Percentiles rank a stretch among this genome's conserved stretches.
Conservation (phyloP, 768 basidiomycete genomes). For the Tephrocybe sp. region DNA sequence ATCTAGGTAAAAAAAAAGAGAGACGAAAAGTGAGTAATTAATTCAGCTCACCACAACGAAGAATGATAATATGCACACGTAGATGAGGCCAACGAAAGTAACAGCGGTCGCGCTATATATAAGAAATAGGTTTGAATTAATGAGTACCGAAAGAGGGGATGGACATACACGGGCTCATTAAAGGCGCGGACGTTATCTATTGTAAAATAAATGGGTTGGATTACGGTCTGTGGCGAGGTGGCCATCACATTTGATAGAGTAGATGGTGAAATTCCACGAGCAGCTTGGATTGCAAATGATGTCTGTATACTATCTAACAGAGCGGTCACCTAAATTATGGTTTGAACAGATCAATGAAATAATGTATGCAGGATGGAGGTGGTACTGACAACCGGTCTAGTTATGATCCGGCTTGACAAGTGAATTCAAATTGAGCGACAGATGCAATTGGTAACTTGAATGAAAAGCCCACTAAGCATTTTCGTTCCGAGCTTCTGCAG, state of each 20-base stretch:
- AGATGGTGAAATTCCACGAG: constrained; percentile 16
- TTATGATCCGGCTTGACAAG: constrained; percentile 24
- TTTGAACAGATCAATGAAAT: not conserved
- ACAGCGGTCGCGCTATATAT: constrained; percentile 56
- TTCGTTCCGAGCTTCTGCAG: constrained; percentile 54
- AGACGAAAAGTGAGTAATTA: not conserved
- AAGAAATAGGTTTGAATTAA: not conserved
- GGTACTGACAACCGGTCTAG: constrained; percentile 28
- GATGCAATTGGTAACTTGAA: not conserved
- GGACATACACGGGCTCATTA: constrained; percentile 56
- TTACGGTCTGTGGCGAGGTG: constrained; percentile 48
- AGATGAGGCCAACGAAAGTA: constrained; percentile 56
- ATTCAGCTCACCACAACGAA: constrained; percentile 34
- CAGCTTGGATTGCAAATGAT: constrained; percentile 25
- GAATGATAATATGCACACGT: constrained; percentile 43
- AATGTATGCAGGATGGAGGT: not conserved
- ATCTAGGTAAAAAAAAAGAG: not conserved
- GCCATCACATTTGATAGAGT: constrained; percentile 32
- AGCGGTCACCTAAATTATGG: constrained; percentile 29
- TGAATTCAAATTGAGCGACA: not conserved
- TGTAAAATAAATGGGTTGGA: constrained; percentile 44
- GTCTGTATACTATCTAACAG: constrained; percentile 32
- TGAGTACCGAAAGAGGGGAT: not conserved
- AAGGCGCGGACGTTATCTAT: constrained; percentile 57
- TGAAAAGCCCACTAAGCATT: constrained; percentile 49